Conservation (phyloP, 2,329 filamentous ascomycete genomes). For the Verticillium nonalfalfae region DNA sequence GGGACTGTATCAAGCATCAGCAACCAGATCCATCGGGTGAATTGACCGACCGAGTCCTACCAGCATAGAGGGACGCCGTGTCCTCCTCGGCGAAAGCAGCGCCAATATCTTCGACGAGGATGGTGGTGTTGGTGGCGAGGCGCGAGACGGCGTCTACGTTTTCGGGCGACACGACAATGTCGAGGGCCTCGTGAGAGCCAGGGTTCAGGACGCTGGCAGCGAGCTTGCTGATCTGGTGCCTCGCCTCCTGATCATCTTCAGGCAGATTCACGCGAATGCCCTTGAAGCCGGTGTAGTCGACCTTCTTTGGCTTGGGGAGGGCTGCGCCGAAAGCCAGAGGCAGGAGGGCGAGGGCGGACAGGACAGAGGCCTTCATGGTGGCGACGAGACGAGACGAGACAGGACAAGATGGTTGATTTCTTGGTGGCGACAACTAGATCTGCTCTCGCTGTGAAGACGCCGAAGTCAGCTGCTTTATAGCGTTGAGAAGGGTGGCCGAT, state of each 20-base stretch:
- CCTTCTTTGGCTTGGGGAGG: slow-evolving; percentile 2
- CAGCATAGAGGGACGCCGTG: slow-evolving; percentile 1
- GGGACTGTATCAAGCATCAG: slow-evolving; percentile 14
- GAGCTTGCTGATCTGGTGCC: slow-evolving; percentile 8
- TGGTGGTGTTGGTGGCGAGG: slow-evolving; percentile 14
- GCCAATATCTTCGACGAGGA: slow-evolving; percentile 17
- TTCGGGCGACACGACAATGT: slow-evolving; percentile 18
- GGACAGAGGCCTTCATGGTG: slow-evolving; percentile 4
- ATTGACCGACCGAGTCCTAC: slow-evolving; percentile 12
- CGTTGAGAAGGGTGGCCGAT: background rate
- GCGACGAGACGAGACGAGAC: background rate
- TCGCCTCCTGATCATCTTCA: background rate
- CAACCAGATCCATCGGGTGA: slow-evolving; percentile 3
- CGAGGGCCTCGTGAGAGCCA: slow-evolving; percentile 16
- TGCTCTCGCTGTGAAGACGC: background rate
- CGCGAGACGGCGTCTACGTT: slow-evolving; percentile 13
- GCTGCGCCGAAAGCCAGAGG: background rate
- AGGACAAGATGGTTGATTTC: background rate
- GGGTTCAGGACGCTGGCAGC: slow-evolving; percentile 9
- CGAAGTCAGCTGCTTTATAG: background rate
- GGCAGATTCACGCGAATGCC: slow-evolving; percentile 6
- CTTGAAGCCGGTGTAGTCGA: slow-evolving; percentile 11
- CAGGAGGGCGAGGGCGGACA: background rate
- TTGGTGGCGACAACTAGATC: slow-evolving; percentile 4
- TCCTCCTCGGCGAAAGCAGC: slow-evolving; percentile 22